phyloP scores from a whole-genome alignment of 768 basidiomycete species.

The Mycena floridula region DNA sequence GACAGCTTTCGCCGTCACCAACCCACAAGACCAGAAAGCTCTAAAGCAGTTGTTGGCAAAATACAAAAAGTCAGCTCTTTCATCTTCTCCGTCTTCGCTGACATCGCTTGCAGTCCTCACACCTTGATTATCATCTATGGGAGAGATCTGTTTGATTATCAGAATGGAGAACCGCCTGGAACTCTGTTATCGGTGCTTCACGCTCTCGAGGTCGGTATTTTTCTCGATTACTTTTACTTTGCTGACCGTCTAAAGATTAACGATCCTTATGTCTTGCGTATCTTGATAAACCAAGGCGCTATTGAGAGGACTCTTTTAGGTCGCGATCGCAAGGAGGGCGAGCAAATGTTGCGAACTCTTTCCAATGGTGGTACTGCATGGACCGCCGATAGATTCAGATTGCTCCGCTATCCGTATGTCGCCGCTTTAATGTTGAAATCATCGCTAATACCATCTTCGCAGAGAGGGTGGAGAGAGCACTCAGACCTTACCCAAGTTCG shows the following conservation, averaged over 20 bases:
- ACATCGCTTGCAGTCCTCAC: constrained; percentile 28
- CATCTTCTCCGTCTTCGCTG: constrained; percentile 3
- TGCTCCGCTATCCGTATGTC: constrained; percentile 60
- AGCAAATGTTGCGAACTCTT: constrained; percentile 39
- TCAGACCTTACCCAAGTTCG: constrained; percentile 17
- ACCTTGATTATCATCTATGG: constrained; percentile 56
- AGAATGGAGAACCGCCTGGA: constrained; percentile 62
- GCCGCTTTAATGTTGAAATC: neutral
- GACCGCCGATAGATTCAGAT: constrained; percentile 56
- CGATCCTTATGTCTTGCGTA: constrained; percentile 67
- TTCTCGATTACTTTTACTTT: neutral
- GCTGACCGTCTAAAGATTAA: constrained; percentile 46
- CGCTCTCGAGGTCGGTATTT: constrained; percentile 60
- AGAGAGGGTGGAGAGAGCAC: constrained; percentile 70
- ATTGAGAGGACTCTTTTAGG: constrained; percentile 76
- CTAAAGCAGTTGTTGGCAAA: constrained; percentile 53
- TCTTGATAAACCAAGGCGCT: constrained; percentile 66
- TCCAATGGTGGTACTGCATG: constrained; percentile 51
- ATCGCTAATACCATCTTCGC: neutral
- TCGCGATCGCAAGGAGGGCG: constrained; percentile 54
- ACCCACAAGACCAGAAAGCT: constrained; percentile 51
- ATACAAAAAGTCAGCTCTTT: constrained; percentile 54
- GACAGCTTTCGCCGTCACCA: constrained; percentile 69
- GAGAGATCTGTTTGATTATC: constrained; percentile 79
- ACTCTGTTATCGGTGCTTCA: constrained; percentile 71